A percentile compares a stretch with the other conserved stretches of the same genome.
phyloP scores from a whole-genome alignment of 1,284 basidiomycete species.

The Ustilago lituana region DNA sequence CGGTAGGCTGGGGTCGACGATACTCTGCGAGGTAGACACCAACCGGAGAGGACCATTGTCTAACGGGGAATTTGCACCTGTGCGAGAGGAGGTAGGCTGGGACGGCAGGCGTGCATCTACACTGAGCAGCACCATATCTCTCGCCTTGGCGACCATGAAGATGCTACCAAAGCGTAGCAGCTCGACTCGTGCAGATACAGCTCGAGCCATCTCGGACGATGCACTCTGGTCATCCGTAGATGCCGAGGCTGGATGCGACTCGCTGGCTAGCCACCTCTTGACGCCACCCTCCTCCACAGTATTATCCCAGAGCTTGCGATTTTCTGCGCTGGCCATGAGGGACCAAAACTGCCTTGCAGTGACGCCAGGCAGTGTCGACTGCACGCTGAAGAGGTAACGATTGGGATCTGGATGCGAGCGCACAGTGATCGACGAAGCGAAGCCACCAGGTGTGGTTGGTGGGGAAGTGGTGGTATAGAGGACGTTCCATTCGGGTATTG shows the following conservation, averaged over 20 bases:
- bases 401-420: slow-evolving; percentile 50
- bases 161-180: slow-evolving; percentile 55
- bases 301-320: slow-evolving; percentile 56
- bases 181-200: slow-evolving; percentile 45
- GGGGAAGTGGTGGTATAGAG: slow-evolving; percentile 42
- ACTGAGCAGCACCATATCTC: slow-evolving; percentile 58
- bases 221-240: background rate
- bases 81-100: background rate
- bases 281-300: slow-evolving; percentile 46
- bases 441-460: slow-evolving; percentile 17
- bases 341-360: slow-evolving; percentile 58
- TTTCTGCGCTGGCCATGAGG: slow-evolving; percentile 58
- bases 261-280: slow-evolving; percentile 41
- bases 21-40: slow-evolving; percentile 49
- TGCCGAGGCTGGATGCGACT: background rate
- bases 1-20: slow-evolving; percentile 43
- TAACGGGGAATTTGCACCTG: background rate
- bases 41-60: slow-evolving; percentile 35
- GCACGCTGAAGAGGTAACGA: slow-evolving; percentile 54
- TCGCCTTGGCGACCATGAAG: slow-evolving; percentile 60
- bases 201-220: slow-evolving; percentile 15
- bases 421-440: slow-evolving; percentile 51
- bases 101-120: slow-evolving; percentile 53
- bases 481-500: slow-evolving; percentile 50
- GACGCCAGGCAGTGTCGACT: slow-evolving; percentile 48